A percentile compares a stretch with the other conserved stretches of the same genome.
Conservation (phyloP, 2,329 filamentous ascomycete species). For the Phaeophleospora eucalypticola region DNA sequence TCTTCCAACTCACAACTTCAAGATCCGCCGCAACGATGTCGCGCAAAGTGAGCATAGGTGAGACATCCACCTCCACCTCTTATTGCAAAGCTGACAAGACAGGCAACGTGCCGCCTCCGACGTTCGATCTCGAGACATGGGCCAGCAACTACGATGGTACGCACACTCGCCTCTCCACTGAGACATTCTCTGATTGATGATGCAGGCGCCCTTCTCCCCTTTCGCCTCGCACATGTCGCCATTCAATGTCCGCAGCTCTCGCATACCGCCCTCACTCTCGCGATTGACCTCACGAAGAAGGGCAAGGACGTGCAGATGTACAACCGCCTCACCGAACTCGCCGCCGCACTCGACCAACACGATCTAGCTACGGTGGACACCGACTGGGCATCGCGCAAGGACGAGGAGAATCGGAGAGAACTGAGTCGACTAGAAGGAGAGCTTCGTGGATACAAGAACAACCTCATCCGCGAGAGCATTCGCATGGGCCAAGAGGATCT, state of each 20-base stretch:
- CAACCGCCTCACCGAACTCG: constrained; percentile 63
- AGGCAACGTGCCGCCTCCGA: constrained; percentile 52
- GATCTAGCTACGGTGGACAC: constrained; percentile 64
- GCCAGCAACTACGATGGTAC: constrained; percentile 82
- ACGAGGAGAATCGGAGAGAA: constrained; percentile 64
- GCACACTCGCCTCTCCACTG: not conserved
- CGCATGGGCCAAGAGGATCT: constrained; percentile 88
- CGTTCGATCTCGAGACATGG: constrained; percentile 87
- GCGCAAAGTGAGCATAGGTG: not conserved
- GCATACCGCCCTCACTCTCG: constrained; percentile 74
- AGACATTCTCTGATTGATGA: not conserved
- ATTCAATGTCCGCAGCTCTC: constrained; percentile 70
- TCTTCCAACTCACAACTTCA: not conserved
- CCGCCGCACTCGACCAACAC: constrained; percentile 62
- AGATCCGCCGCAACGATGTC: not conserved
- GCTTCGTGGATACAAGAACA: constrained; percentile 91
- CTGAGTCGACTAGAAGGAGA: constrained; percentile 75
- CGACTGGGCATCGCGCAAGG: constrained; percentile 69
- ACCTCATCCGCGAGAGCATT: constrained; percentile 95
- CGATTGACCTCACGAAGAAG: constrained; percentile 69
- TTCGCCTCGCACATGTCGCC: constrained; percentile 79
- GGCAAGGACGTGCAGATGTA: constrained; percentile 73
- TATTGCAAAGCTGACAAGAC: too few species aligned
- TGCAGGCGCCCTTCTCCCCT: constrained; percentile 72
- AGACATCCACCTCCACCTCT: not conserved